Conservation (phyloP, 2,329 filamentous ascomycete species). For the Ophiostoma quercus region DNA sequence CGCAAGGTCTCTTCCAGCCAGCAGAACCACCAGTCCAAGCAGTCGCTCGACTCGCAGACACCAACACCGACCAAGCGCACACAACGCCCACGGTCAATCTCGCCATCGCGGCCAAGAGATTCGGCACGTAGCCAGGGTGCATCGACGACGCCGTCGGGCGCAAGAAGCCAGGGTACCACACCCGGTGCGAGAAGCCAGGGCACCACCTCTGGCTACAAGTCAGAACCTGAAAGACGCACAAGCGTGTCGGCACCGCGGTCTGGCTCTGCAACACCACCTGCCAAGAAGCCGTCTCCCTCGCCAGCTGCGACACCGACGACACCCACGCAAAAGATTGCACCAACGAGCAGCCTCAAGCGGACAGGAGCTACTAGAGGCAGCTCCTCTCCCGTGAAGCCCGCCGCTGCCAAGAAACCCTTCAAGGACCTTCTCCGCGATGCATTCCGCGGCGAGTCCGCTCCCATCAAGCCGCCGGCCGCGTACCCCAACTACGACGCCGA, state of each 20-base stretch:
- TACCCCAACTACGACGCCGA: slow-evolving; percentile 41
- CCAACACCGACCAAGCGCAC: slow-evolving; percentile 22
- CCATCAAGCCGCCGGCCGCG: slow-evolving; percentile 40
- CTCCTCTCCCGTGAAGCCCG: slow-evolving; percentile 46
- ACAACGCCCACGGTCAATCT: slow-evolving; percentile 19
- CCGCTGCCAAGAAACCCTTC: slow-evolving; percentile 44
- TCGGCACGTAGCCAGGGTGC: background rate
- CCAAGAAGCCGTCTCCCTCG: slow-evolving; percentile 11
- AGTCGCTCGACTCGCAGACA: background rate
- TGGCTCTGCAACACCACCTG: background rate
- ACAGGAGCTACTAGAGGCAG: slow-evolving; percentile 50
- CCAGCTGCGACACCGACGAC: slow-evolving; percentile 27
- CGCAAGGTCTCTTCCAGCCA: slow-evolving; percentile 28
- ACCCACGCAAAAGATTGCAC: slow-evolving; percentile 28
- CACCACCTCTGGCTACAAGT: slow-evolving; percentile 10
- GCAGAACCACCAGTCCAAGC: slow-evolving; percentile 36
- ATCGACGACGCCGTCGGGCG: background rate
- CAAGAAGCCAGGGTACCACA: slow-evolving; percentile 11
- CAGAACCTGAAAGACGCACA: background rate
- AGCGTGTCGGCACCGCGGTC: background rate
- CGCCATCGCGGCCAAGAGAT: slow-evolving; percentile 24
- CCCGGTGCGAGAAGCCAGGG: slow-evolving; percentile 18
- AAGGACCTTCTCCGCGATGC: slow-evolving; percentile 57
- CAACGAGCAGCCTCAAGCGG: slow-evolving; percentile 44
- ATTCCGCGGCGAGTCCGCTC: slow-evolving; percentile 56